Evolutionary conservation across 2,329 filamentous ascomycete genomes (phyloP).

Genomic region (Ascochyta clinopodiicola): DNA sequence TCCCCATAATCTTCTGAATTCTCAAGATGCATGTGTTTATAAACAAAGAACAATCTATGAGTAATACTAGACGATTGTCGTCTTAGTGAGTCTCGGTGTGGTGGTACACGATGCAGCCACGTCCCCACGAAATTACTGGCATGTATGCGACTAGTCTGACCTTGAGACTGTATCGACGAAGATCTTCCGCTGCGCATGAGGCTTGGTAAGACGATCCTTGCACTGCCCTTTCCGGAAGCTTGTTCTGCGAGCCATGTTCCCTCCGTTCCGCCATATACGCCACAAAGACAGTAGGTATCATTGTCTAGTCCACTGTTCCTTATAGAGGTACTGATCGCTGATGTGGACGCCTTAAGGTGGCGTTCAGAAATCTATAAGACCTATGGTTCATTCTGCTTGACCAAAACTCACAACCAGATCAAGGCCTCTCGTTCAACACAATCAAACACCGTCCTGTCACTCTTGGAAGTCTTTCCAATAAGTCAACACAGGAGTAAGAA

Average conservation of each 20-base stretch:
- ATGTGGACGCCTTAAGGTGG: neutral
- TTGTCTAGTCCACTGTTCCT: too few relatives aligned
- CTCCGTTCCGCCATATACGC: too few relatives aligned
- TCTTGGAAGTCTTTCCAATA: neutral
- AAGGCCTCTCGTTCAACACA: neutral
- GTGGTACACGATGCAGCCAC: neutral
- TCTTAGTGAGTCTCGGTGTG: neutral
- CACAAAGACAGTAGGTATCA: too few relatives aligned
- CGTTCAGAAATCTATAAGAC: neutral
- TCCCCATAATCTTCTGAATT: neutral
- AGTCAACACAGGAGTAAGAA: neutral
- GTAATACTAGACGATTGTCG: neutral
- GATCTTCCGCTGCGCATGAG: neutral
- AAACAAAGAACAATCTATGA: neutral
- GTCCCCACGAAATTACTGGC: neutral
- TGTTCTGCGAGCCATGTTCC: too few relatives aligned
- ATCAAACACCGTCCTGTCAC: neutral
- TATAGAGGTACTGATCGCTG: too few relatives aligned
- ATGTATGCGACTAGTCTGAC: neutral
- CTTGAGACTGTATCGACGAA: neutral
- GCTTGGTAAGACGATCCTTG: neutral
- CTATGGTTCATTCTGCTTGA: neutral
- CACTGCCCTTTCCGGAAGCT: too few relatives aligned
- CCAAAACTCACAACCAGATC: neutral
- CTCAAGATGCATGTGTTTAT: neutral